Evolutionary conservation across 2,329 filamentous ascomycete species (phyloP).

Genomic region (Biscogniauxia mediterranea): DNA sequence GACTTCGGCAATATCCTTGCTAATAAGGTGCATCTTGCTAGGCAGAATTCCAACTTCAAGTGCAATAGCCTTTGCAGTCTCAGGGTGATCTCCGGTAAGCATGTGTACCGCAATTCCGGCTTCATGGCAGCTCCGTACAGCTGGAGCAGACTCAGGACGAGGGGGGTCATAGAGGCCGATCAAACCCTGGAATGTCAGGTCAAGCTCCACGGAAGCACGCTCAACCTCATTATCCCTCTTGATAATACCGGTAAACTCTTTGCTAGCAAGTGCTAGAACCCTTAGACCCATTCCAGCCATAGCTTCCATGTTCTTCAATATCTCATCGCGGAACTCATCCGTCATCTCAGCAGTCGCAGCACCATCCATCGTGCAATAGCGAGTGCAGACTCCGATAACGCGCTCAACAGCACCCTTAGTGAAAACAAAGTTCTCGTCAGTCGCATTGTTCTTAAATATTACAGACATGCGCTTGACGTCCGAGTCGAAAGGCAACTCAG

Average conservation of each 20-base stretch:
- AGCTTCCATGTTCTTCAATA: slow-evolving; percentile 61
- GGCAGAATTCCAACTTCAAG: slow-evolving; percentile 59
- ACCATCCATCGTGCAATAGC: slow-evolving; percentile 37
- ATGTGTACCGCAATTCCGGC: slow-evolving; percentile 67
- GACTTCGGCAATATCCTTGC: slow-evolving; percentile 51
- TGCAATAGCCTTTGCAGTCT: slow-evolving; percentile 62
- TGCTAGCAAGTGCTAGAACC: slow-evolving; percentile 63
- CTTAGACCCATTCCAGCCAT: slow-evolving; percentile 58
- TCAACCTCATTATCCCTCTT: slow-evolving; percentile 46
- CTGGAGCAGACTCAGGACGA: slow-evolving; percentile 61
- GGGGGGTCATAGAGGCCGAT: slow-evolving; percentile 72
- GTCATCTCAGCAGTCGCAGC: slow-evolving; percentile 40
- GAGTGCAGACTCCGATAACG: slow-evolving; percentile 59
- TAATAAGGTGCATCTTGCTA: slow-evolving; percentile 57
- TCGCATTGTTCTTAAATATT: slow-evolving; percentile 50
- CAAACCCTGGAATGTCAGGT: slow-evolving; percentile 64
- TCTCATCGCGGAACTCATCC: slow-evolving; percentile 47
- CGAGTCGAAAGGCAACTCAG: slow-evolving; percentile 70
- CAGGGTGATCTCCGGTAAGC: slow-evolving; percentile 66
- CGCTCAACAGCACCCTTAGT: slow-evolving; percentile 68
- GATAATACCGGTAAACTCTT: slow-evolving; percentile 35
- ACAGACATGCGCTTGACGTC: slow-evolving; percentile 75
- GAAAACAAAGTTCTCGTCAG: slow-evolving; percentile 36
- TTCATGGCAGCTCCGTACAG: slow-evolving; percentile 57
- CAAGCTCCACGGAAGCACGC: slow-evolving; percentile 55